Percentiles rank a stretch among this genome's conserved stretches.
Conservation (phyloP, 371 early-diverging fungal species). For the Coemansia sp. region DNA sequence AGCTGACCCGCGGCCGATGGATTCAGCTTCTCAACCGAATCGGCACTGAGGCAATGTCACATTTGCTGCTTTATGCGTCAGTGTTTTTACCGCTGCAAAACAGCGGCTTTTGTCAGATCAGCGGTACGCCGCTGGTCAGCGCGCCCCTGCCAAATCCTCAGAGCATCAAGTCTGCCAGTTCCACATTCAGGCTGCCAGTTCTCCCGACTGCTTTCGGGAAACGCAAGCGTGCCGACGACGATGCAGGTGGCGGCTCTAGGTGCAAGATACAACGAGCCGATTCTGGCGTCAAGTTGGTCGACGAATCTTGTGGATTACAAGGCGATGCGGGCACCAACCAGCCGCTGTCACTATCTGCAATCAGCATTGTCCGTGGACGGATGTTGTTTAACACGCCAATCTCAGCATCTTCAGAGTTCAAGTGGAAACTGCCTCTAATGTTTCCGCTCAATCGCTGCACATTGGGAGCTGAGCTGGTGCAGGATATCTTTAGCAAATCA, state of each 20-base stretch:
- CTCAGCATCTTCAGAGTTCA: not conserved
- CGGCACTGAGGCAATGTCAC: constrained; percentile 33
- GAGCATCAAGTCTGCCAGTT: not conserved
- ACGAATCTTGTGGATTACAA: not conserved
- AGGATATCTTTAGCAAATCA: constrained; percentile 14
- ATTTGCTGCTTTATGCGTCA: constrained; percentile 23
- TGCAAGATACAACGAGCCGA: not conserved
- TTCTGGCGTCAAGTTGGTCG: not conserved
- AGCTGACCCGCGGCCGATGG: constrained; percentile 34
- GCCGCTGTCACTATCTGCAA: constrained; percentile 5
- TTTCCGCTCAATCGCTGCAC: constrained; percentile 22
- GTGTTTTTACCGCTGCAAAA: constrained; percentile 36
- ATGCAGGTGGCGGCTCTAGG: not conserved
- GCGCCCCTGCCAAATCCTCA: constrained; percentile 6
- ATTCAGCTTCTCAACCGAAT: constrained; percentile 19
- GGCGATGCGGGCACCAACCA: not conserved
- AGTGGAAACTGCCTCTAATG: constrained; percentile 20
- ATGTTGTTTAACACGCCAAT: constrained; percentile 35
- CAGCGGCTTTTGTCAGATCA: constrained; percentile 33
- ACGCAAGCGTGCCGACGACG: constrained; percentile 11
- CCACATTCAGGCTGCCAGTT: not conserved
- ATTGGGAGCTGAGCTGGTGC: constrained; percentile 9
- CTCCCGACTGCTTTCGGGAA: not conserved
- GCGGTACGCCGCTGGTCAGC: constrained; percentile 25
- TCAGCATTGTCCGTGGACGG: constrained; percentile 11